These are phyloP conservation scores for Novymonas esmeraldas DNA, from an alignment of 208 protist species.

Conservation along the genomic window DNA sequence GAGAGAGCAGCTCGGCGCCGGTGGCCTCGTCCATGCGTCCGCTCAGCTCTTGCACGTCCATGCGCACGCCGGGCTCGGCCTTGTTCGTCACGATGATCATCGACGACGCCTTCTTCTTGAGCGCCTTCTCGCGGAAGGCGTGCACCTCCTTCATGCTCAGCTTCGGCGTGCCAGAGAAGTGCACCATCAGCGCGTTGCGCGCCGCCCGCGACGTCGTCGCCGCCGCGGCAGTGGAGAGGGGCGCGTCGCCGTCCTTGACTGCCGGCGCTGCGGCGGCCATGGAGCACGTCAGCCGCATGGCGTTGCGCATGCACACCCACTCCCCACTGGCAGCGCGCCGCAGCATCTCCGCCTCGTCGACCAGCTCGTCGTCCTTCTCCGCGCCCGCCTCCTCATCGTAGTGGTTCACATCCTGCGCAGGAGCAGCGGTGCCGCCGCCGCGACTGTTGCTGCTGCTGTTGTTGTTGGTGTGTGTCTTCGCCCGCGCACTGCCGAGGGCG, in stretches of 20 bases:
- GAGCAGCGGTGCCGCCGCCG: not conserved
- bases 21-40: conserved; percentile 51
- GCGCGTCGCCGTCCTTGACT: conserved; percentile 8
- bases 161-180: conserved; percentile 53
- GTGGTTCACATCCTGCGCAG: conserved; percentile 2
- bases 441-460: too few relatives aligned
- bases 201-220: conserved; percentile 16
- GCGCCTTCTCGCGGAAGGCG: conserved; percentile 62
- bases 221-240: not conserved
- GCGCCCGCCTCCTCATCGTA: conserved; percentile 23
- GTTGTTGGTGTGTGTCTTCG: too few relatives aligned
- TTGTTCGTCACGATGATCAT: conserved; percentile 69
- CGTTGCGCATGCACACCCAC: conserved; percentile 62
- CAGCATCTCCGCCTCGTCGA: conserved; percentile 31
- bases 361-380: conserved; percentile 10
- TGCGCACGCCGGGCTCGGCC: conserved; percentile 50
- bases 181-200: conserved; percentile 52
- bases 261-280: conserved; percentile 3
- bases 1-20: conserved; percentile 49
- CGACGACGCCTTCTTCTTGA: conserved; percentile 52
- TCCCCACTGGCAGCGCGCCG: conserved; percentile 31
- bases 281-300: conserved; percentile 66
- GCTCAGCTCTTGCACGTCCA: conserved; percentile 65
- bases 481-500: conserved; percentile 13
- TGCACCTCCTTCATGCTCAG: conserved; percentile 62